A percentile compares a stretch with the other conserved stretches of the same genome.
Conservation (phyloP, 495 filamentous ascomycete genomes). For the Penicillium angulare region DNA sequence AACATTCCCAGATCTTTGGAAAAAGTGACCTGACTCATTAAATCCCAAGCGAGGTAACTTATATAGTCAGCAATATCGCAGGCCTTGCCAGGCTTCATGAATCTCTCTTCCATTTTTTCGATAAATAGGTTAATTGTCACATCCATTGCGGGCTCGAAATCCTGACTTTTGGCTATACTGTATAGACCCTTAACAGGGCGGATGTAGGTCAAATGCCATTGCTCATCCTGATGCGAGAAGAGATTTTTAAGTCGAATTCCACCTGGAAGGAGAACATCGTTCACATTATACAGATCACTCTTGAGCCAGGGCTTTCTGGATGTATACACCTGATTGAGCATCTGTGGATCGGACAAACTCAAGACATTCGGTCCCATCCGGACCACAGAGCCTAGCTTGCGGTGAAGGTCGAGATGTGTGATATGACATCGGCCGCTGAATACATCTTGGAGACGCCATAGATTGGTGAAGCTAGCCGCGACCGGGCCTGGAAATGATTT, state of each 20-base stretch:
- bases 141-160: slow-evolving; percentile 28
- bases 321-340: slow-evolving; percentile 29
- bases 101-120: slow-evolving; percentile 22
- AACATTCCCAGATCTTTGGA: slow-evolving; percentile 22
- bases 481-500: slow-evolving; percentile 22
- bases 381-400: slow-evolving; percentile 29
- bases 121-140: slow-evolving; percentile 23
- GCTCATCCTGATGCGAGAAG: slow-evolving; percentile 28
- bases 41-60: slow-evolving; percentile 31
- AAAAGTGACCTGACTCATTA: slow-evolving; percentile 32
- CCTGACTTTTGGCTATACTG: slow-evolving; percentile 29
- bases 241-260: slow-evolving; percentile 21
- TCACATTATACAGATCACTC: slow-evolving; percentile 31
- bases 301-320: slow-evolving; percentile 26
- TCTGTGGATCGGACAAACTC: slow-evolving; percentile 32
- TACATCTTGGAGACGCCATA: slow-evolving; percentile 25
- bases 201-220: slow-evolving; percentile 30
- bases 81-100: slow-evolving; percentile 8
- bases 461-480: slow-evolving; percentile 18
- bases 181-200: slow-evolving; percentile 23
- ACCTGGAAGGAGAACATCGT: slow-evolving; percentile 23
- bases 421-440: slow-evolving; percentile 21
- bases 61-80: slow-evolving; percentile 20
- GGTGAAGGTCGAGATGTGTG: slow-evolving; percentile 29
- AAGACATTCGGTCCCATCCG: slow-evolving; percentile 35